Conservation (phyloP, 768 basidiomycete species). For the Scleroderma citrinum region DNA sequence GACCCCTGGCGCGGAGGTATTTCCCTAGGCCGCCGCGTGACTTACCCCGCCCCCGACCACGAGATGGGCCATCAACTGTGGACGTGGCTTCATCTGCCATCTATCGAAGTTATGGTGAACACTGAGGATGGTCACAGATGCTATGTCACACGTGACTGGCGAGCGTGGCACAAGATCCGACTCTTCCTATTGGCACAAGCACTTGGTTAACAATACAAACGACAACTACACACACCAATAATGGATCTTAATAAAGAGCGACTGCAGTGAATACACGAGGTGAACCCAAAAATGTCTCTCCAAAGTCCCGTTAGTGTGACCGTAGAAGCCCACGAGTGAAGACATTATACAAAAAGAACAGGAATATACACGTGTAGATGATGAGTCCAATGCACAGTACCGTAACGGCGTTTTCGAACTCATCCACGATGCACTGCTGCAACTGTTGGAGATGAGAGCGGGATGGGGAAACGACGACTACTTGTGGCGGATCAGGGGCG, state of each 20-base stretch:
- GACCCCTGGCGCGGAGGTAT: constrained; percentile 65
- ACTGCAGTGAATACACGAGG: neutral
- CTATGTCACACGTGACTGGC: no score
- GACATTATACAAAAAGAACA: constrained; percentile 25
- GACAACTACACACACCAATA: neutral
- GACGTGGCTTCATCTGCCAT: constrained; percentile 9
- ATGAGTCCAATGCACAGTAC: constrained; percentile 20
- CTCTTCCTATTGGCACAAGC: neutral
- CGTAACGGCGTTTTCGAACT: constrained; percentile 23
- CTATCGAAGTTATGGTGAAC: neutral
- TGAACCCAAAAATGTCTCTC: neutral
- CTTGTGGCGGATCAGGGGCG: neutral
- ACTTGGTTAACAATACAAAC: neutral
- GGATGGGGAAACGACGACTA: neutral
- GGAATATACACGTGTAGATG: constrained; percentile 22
- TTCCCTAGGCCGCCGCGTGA: constrained; percentile 69
- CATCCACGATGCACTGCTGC: constrained; percentile 18
- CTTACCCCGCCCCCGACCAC: constrained; percentile 44
- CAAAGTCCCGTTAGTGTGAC: constrained; percentile 6
- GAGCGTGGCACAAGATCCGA: no score
- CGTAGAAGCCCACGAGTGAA: constrained; percentile 21
- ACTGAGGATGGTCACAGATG: neutral
- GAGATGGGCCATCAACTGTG: constrained; percentile 8
- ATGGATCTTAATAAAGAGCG: neutral
- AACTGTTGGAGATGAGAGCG: constrained; percentile 11